Percentiles rank a stretch among this genome's conserved stretches.
Conservation (phyloP, 2,329 filamentous ascomycete species). For the Eurotiales sp. region DNA sequence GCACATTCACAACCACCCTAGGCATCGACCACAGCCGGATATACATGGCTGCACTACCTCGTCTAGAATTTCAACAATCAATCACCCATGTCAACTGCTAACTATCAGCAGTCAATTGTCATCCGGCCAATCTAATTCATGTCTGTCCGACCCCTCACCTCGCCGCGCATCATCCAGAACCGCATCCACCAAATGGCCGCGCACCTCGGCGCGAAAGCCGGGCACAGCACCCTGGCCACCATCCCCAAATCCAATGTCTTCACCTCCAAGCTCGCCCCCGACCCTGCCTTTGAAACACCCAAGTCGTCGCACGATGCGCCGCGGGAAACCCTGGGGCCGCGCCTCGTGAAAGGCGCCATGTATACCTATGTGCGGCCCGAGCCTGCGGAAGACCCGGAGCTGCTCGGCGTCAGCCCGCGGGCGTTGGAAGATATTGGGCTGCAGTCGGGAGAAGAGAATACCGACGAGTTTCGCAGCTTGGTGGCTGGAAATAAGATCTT, state of each 20-base stretch:
- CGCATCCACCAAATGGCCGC: conserved; percentile 46
- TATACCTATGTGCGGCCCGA: conserved; percentile 91
- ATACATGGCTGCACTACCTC: no score
- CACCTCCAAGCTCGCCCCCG: conserved; percentile 67
- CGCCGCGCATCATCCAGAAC: conserved; percentile 18
- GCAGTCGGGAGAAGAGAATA: conserved; percentile 61
- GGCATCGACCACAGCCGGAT: no score
- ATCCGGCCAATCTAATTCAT: no score
- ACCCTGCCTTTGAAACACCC: conserved; percentile 75
- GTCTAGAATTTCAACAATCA: no score
- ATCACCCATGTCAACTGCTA: no score
- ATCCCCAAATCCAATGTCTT: conserved; percentile 64
- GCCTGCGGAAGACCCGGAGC: conserved; percentile 64
- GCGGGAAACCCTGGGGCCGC: conserved; percentile 70
- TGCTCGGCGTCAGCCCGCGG: conserved; percentile 74
- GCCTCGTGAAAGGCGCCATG: conserved; percentile 76
- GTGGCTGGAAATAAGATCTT: conserved; percentile 80
- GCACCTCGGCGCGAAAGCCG: conserved; percentile 33
- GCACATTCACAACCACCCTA: no score
- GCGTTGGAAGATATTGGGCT: conserved; percentile 82
- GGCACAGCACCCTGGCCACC: conserved; percentile 40
- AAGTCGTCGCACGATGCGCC: conserved; percentile 76
- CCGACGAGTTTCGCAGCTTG: conserved; percentile 69
- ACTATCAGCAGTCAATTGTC: no score
- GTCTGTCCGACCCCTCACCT: conserved; percentile 9